Evolutionary conservation across 2,329 filamentous ascomycete genomes (phyloP).

Genomic region (Venturia pyrina): DNA sequence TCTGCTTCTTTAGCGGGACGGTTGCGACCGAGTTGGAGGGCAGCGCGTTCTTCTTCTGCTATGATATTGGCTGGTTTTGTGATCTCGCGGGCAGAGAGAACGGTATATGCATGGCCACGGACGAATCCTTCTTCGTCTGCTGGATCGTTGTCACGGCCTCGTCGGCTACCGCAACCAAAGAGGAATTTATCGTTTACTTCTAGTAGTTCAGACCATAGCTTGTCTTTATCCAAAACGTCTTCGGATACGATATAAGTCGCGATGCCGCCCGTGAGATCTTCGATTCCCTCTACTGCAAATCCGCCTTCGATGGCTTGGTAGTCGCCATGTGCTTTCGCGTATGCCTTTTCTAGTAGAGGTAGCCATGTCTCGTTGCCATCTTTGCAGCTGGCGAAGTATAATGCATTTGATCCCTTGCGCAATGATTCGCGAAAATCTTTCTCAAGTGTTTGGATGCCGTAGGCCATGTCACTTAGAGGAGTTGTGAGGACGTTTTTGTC

Average conservation of each 20-base stretch:
- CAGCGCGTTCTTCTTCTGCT: slow-evolving; percentile 5
- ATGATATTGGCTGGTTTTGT: slow-evolving; percentile 7
- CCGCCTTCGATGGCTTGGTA: slow-evolving; percentile 66
- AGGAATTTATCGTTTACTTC: slow-evolving; percentile 71
- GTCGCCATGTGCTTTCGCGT: slow-evolving; percentile 75
- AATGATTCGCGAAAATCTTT: slow-evolving; percentile 56
- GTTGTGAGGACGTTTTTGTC: slow-evolving; percentile 47
- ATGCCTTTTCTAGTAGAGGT: slow-evolving; percentile 70
- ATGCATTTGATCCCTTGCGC: slow-evolving; percentile 63
- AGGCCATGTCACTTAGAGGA: slow-evolving; percentile 16
- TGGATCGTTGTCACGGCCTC: slow-evolving; percentile 44
- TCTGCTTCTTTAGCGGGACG: slow-evolving; percentile 11
- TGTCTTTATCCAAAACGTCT: slow-evolving; percentile 65
- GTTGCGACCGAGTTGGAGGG: slow-evolving; percentile 2
- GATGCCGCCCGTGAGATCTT: slow-evolving; percentile 56
- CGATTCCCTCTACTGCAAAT: slow-evolving; percentile 50
- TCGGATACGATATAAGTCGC: slow-evolving; percentile 57
- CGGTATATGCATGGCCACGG: slow-evolving; percentile 43
- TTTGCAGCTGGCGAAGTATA: slow-evolving; percentile 68
- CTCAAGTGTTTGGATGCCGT: slow-evolving; percentile 7
- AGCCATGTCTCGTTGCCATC: slow-evolving; percentile 76
- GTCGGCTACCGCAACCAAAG: slow-evolving; percentile 48
- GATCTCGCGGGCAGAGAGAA: slow-evolving; percentile 46
- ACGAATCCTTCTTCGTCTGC: slow-evolving; percentile 32
- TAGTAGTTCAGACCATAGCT: slow-evolving; percentile 72